A percentile compares a stretch with the other conserved stretches of the same genome.
phyloP scores from a whole-genome alignment of 2,329 filamentous ascomycete species.

The Dothiorella sarmentorum region DNA sequence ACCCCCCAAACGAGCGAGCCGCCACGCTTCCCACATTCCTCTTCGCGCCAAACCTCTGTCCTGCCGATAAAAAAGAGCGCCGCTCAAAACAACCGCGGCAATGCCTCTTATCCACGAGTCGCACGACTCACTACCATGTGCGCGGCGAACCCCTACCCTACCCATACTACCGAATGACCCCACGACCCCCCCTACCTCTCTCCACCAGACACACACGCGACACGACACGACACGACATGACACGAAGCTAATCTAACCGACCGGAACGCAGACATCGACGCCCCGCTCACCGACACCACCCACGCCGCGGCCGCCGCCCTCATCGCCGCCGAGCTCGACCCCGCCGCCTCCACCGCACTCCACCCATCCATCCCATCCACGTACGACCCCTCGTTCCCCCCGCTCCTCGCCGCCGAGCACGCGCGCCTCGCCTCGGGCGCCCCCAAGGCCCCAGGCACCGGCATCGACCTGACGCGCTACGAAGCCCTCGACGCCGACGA shows the following conservation, averaged over 20 bases:
- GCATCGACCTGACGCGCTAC: slow-evolving; percentile 78
- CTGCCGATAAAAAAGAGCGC: background rate
- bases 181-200: slow-evolving; percentile 2
- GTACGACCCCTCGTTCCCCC: slow-evolving; percentile 57
- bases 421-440: slow-evolving; percentile 58
- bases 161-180: background rate
- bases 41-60: background rate
- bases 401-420: slow-evolving; percentile 66
- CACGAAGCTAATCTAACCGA: slow-evolving; percentile 10
- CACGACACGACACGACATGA: too few species aligned
- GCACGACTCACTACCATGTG: slow-evolving; percentile 81
- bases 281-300: slow-evolving; percentile 60
- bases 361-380: slow-evolving; percentile 59
- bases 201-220: too few species aligned
- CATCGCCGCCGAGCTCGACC: slow-evolving; percentile 61
- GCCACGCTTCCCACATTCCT: background rate
- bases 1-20: background rate
- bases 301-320: slow-evolving; percentile 66
- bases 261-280: slow-evolving; percentile 68
- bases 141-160: slow-evolving; percentile 19
- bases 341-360: slow-evolving; percentile 38
- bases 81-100: slow-evolving; percentile 14
- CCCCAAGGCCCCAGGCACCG: slow-evolving; percentile 51
- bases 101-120: slow-evolving; percentile 68
- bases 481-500: slow-evolving; percentile 65